Evolutionary conservation across 495 filamentous ascomycete species (phyloP).

Genomic region (Hyaloscypha hepaticicola): DNA sequence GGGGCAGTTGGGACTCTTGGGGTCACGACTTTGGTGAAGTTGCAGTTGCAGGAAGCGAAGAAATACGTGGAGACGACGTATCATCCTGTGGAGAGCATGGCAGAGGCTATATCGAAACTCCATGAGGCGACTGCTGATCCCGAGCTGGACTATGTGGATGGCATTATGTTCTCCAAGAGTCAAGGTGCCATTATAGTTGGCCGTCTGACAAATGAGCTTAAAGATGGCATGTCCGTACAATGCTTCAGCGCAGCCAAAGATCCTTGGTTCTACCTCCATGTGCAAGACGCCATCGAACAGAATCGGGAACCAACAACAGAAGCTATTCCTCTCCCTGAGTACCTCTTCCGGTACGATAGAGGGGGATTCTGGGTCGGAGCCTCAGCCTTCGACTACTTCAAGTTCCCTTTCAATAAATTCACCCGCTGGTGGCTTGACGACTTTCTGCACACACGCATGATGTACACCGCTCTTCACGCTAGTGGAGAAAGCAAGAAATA

Average conservation of each 20-base stretch:
- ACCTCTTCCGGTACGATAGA: conserved; percentile 61
- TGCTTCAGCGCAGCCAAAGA: conserved; percentile 47
- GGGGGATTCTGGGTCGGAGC: conserved; percentile 60
- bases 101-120: conserved; percentile 41
- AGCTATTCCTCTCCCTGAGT: conserved; percentile 51
- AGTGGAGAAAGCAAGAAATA: conserved; percentile 52
- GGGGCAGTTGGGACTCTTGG: conserved; percentile 58
- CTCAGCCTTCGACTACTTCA: conserved; percentile 56
- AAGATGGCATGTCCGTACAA: conserved; percentile 33
- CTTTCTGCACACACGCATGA: conserved; percentile 63
- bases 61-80: conserved; percentile 58
- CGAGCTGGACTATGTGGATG: conserved; percentile 44
- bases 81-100: conserved; percentile 43
- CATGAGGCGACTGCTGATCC: conserved; percentile 31
- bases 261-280: conserved; percentile 56
- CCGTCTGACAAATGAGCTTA: conserved; percentile 38
- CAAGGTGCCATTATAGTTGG: conserved; percentile 56
- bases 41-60: conserved; percentile 51
- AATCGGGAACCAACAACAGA: conserved; percentile 34
- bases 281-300: conserved; percentile 25
- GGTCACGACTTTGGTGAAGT: conserved; percentile 53
- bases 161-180: conserved; percentile 48
- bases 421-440: conserved; percentile 60
- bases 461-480: conserved; percentile 60
- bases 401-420: conserved; percentile 53